Evolutionary conservation across 768 basidiomycete species (phyloP), one percentile per base, ranked within the genome.

Genomic region (Pulveroboletus sp.): DNA sequence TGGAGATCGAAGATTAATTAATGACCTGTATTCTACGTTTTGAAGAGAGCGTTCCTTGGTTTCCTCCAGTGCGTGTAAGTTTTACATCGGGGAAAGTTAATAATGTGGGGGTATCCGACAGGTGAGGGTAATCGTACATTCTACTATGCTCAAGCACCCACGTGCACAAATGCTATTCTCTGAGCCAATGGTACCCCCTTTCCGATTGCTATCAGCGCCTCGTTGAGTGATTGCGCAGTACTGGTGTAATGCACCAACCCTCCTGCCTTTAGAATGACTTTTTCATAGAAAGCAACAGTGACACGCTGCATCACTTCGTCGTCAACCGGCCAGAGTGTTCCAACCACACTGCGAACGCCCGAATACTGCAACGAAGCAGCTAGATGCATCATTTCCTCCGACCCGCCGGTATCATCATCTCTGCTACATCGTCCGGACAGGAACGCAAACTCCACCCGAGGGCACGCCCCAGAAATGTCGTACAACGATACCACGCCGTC

Each of bases 1-100:
- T 93, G 43, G 91, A 95, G 65, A 78, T 83, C 13, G 78, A 81
- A 51, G 81, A 84, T 47, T 84, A 71, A 57, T 29, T 1, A 5
- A 49, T 24, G 29, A n/a, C 29, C 19, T 45, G 41, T 41, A 58
- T 51, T 41, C 45, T 52, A 50, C 34, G 16, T 49, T 34, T 25
- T 38, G 17, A 29, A 53, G 47, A 20, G 40, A 51, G 47, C 52
- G 29, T 55, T 52, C 45, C 40, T 27, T 31, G 23, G 46, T 16
- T 25, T 39, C 40, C 21, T 25, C 27, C 8, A 29, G 8, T 9
- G 27, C 8, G 27, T 29, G 27, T 29, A 29, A 29, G 27, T 29
- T 9, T 29, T 29, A 29, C 8, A 29, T 29, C 12, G 27, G 27
- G 8, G 27, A 2, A 9, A 27, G 25, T 9, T 27, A 27, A 27